Evolutionary conservation across 2,329 filamentous ascomycete species (phyloP), one percentile per base, ranked within the genome.

Genomic region (Aspergillus aculeatinus): DNA sequence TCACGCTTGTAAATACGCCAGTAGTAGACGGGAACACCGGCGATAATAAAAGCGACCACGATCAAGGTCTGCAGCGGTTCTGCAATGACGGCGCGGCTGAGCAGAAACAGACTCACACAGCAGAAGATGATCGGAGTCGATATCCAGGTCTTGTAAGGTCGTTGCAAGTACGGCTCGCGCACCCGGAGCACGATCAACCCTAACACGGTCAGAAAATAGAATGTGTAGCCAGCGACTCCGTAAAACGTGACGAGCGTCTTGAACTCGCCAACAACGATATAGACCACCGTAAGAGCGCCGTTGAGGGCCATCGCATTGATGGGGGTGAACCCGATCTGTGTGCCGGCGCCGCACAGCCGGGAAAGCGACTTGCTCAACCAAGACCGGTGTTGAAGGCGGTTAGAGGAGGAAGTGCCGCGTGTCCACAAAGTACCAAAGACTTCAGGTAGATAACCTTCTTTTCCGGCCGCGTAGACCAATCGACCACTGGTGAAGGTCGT

Each of bases 41-140:
- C 88, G 4, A 89, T 81, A 61, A 97, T 90, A 70, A 98, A 99
- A 0, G 81, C 88, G 5, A 97, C 81, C 7, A 99, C 95, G 23
- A 94, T 86, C 25, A 96, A 74, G 0, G 94, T 96, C 81, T 99
- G 93, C 55, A 96, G 69, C 4, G 95, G 95, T 77, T 96, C 89
- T 14, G 92, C 90, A 72, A 99, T 95, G 14, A 98, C 87, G 3
- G 93, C 92, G 54, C 95, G 83, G 71, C 88, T 93, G 48, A 99
- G 84, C 65, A 99, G 77, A 73, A 99, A 99, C 65, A 99, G 76
- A 73, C 91, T 96, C 44, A 99, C 95, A 72, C 95, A 99, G 83
- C 95, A 99, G 75, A 99, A 99, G 59, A 97, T 94, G 65, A 99
- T 94, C 11, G 95, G 95, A 2, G 95, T 99, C 0, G 89, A 89